Conservation (phyloP, 345 rosid genomes). For the Arabidopsis suecica region DNA sequence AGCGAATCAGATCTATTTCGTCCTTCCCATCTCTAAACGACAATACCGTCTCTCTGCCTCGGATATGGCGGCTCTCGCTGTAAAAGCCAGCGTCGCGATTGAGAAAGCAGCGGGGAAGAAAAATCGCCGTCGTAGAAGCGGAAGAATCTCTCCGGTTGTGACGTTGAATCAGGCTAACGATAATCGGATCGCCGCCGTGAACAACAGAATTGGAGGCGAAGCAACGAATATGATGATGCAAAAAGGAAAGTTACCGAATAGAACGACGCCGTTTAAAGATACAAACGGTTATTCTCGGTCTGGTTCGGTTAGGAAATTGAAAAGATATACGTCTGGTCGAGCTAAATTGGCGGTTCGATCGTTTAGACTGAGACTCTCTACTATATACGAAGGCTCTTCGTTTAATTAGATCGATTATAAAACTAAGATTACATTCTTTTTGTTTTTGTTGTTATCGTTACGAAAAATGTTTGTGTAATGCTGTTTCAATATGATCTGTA, state of each 20-base stretch:
- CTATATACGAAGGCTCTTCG: conserved; percentile 70
- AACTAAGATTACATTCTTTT: neutral
- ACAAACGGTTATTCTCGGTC: conserved; percentile 52
- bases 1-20: conserved; percentile 69
- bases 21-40: conserved; percentile 70
- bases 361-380: conserved; percentile 63
- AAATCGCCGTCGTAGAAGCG: conserved; percentile 43
- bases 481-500: conserved; percentile 24
- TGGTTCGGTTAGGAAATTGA: conserved; percentile 56
- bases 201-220: conserved; percentile 2
- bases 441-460: neutral
- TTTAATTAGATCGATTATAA: no score
- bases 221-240: conserved; percentile 4
- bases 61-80: conserved; percentile 92
- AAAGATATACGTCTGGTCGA: conserved; percentile 61
- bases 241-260: conserved; percentile 3
- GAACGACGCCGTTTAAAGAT: conserved; percentile 22
- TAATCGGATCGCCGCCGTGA: conserved; percentile 1
- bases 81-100: conserved; percentile 78
- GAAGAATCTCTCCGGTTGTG: conserved; percentile 62
- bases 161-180: conserved; percentile 25
- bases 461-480: conserved; percentile 26
- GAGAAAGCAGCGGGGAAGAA: conserved; percentile 49
- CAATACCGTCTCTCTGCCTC: conserved; percentile 59
- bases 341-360: conserved; percentile 78